Evolutionary conservation across 2,329 filamentous ascomycete species (phyloP), one percentile per base, ranked within the genome.

Genomic region (Epichloe gansuensis): DNA sequence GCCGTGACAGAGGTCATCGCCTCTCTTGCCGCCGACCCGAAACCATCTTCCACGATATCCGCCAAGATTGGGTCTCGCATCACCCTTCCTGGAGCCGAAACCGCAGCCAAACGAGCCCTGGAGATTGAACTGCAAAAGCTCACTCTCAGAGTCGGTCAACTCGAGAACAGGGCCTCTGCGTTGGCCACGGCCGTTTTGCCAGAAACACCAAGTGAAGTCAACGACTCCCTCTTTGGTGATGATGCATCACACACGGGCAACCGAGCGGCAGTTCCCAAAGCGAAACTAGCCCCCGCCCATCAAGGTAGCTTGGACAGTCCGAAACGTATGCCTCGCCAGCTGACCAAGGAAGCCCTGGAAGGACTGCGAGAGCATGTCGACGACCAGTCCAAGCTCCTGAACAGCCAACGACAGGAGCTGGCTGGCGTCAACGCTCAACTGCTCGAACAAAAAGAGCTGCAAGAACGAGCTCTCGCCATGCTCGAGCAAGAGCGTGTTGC

Each of bases 351-450:
- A 70, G 87, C 91, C 66, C 84, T 95, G 60, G 83, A 85, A 68
- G 86, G 87, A 57, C 76, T 96, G 59, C 85, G 86, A 61, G 89
- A 95, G 61, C 89, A 95, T 69, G 85, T 97, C 57, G 87, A 94
- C 65, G 88, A 90, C 66, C 89, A 97, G 72, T 90, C 90, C 53
- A 89, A 94, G 67, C 82, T 95, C 64, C 89, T 96, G 61, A 84
- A 88, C 68, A 87, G 80, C 61, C 90, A 95, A 68, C 86, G 87
- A 60, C 82, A 89, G 60, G 87, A 93, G 69, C 85, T 95, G 57
- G 84, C 85, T 54, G 85, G 84, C 63, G 87, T 96, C 57, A 89
- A 89, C 62, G 84, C 87, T 54, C 88, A 95, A 68, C 78, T 97
- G 50, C 77, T 87, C 53, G 81, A 90, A 68, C 89, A 95, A 65